These are phyloP conservation scores for Mrakia frigida DNA, from an alignment of 768 basidiomycete species.

Conservation along the genomic window DNA sequence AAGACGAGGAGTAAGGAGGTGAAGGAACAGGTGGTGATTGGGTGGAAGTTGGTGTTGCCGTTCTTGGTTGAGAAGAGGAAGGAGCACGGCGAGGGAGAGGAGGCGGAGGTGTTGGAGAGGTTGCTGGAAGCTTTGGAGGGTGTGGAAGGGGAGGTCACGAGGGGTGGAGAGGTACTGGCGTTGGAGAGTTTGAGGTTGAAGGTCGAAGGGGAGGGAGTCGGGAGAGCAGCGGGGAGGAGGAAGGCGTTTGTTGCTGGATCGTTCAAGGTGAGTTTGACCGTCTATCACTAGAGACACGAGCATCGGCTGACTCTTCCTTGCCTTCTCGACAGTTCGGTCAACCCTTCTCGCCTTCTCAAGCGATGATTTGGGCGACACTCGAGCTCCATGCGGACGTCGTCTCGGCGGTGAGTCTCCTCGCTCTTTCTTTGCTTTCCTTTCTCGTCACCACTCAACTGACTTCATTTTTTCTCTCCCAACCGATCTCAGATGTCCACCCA, in stretches of 20 bases:
- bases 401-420: slow-evolving; percentile 53
- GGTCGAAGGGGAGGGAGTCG: slow-evolving; percentile 23
- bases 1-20: slow-evolving; percentile 63
- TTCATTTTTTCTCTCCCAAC: too few relatives aligned
- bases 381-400: slow-evolving; percentile 76
- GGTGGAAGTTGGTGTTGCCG: slow-evolving; percentile 66
- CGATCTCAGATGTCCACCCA: slow-evolving; percentile 52
- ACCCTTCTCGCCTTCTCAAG: slow-evolving; percentile 65
- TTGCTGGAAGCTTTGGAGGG: slow-evolving; percentile 54
- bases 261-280: slow-evolving; percentile 13
- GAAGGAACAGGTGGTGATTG: slow-evolving; percentile 74
- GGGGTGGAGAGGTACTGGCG: slow-evolving; percentile 58
- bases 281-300: background rate
- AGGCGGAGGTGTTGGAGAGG: slow-evolving; percentile 33
- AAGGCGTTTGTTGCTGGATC: slow-evolving; percentile 13
- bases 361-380: slow-evolving; percentile 69
- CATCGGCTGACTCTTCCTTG: background rate
- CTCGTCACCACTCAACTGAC: slow-evolving; percentile 37
- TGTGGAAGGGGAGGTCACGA: slow-evolving; percentile 59
- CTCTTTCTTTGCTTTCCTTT: slow-evolving; percentile 24
- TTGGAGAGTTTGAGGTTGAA: slow-evolving; percentile 24
- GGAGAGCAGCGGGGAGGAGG: slow-evolving; percentile 22
- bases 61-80: slow-evolving; percentile 49
- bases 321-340: slow-evolving; percentile 54
- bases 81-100: background rate